phyloP scores from a whole-genome alignment of 495 filamentous ascomycete species.

The Penicillium flavigenum region DNA sequence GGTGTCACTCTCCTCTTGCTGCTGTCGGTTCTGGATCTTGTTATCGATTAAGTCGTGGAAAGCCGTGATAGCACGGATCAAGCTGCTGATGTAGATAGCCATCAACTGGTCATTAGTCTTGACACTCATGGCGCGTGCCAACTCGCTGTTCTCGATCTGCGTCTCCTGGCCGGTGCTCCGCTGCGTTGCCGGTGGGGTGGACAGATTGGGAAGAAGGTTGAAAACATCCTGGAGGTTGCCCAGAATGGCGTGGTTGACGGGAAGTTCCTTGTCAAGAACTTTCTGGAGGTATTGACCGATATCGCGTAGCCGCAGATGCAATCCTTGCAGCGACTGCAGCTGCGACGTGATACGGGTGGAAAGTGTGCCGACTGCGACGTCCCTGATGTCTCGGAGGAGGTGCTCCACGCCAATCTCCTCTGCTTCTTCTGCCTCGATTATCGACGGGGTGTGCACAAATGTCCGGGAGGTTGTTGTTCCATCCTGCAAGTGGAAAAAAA shows the following conservation, averaged over 20 bases:
- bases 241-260: conserved; percentile 95
- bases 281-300: conserved; percentile 95
- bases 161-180: conserved; percentile 46
- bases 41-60: conserved; percentile 99
- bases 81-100: conserved; percentile 91
- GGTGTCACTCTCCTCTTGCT: conserved; percentile 90
- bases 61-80: conserved; percentile 96
- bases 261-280: conserved; percentile 85
- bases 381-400: conserved; percentile 92
- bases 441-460: conserved; percentile 98
- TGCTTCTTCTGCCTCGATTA: conserved; percentile 98
- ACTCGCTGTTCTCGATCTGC: conserved; percentile 69
- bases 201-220: conserved; percentile 95
- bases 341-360: conserved; percentile 97
- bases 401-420: conserved; percentile 99
- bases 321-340: conserved; percentile 92
- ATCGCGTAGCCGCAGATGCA: conserved; percentile 92
- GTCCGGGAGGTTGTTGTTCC: conserved; percentile 96
- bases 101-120: conserved; percentile 99
- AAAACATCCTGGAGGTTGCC: conserved; percentile 98
- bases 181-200: conserved; percentile 66
- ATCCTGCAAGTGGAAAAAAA: conserved; percentile 57
- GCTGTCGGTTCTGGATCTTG: conserved; percentile 98
- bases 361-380: conserved; percentile 97
- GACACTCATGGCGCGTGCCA: conserved; percentile 91